phyloP scores from a whole-genome alignment of 2,329 filamentous ascomycete genomes.

The Colletotrichum euphorbiae region DNA sequence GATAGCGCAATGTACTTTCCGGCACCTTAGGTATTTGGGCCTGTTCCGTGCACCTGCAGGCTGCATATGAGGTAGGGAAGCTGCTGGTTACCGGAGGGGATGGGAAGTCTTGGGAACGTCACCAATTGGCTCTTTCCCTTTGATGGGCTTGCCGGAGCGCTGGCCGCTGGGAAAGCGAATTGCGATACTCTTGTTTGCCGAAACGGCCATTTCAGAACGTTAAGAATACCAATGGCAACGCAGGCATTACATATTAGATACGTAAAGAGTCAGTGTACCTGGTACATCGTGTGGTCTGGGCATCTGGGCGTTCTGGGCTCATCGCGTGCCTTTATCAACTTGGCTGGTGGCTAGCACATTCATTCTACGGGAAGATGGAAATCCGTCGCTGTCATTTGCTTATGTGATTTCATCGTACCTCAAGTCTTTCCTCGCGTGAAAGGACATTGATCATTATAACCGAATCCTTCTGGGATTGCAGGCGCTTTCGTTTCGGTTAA shows the following conservation, averaged over 20 bases:
- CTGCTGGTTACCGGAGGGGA: too few species aligned
- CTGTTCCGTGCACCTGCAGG: constrained; percentile 7
- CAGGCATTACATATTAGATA: constrained; percentile 20
- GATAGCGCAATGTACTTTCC: neutral
- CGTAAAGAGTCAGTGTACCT: constrained; percentile 8
- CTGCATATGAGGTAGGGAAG: neutral
- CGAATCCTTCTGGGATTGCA: neutral
- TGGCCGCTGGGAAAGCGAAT: too few species aligned
- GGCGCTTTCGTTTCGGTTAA: neutral
- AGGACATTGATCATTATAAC: too few species aligned
- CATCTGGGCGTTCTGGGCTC: neutral
- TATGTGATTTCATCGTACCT: too few species aligned
- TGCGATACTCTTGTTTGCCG: neutral
- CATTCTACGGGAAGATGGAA: neutral
- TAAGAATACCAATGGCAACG: constrained; percentile 17
- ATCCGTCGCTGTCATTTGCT: neutral
- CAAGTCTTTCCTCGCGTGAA: too few species aligned
- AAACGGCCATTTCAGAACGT: constrained; percentile 13
- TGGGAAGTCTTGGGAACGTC: too few species aligned
- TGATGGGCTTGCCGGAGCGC: too few species aligned
- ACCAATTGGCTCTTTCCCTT: too few species aligned
- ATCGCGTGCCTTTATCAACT: constrained; percentile 10
- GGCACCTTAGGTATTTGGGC: neutral
- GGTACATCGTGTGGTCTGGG: constrained; percentile 15
- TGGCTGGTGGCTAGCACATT: neutral